phyloP scores from a whole-genome alignment of 768 basidiomycete species.

The Russula olivacea region DNA sequence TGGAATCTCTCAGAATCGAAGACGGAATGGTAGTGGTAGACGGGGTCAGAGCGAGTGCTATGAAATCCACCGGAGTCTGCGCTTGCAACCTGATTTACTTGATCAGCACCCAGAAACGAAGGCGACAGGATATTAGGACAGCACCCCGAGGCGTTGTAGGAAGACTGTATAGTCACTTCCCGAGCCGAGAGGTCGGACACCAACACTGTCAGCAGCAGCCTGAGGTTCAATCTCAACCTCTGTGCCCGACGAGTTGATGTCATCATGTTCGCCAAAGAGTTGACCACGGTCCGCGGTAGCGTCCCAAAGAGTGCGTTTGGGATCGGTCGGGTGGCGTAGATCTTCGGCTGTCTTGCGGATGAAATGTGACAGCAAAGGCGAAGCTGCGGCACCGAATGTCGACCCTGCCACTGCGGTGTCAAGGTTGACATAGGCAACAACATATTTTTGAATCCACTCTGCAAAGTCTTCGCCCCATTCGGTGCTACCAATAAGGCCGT shows the following conservation, averaged over 20 bases:
- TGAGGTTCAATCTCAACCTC: conserved; percentile 38
- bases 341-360: conserved; percentile 61
- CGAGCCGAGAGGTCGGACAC: conserved; percentile 63
- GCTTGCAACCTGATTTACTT: conserved; percentile 32
- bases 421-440: conserved; percentile 83
- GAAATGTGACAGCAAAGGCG: conserved; percentile 79
- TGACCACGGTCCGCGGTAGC: conserved; percentile 55
- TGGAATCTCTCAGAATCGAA: conserved; percentile 57
- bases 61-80: conserved; percentile 34
- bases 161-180: conserved; percentile 93
- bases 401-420: conserved; percentile 64
- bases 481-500: conserved; percentile 76
- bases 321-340: conserved; percentile 65
- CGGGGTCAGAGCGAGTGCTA: conserved; percentile 38
- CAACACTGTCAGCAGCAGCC: conserved; percentile 32
- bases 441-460: conserved; percentile 71
- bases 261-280: conserved; percentile 42
- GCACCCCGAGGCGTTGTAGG: conserved; percentile 69
- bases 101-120: conserved; percentile 30
- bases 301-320: conserved; percentile 71
- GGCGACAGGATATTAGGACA: conserved; percentile 29
- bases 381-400: conserved; percentile 50
- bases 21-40: conserved; percentile 58
- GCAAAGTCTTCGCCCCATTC: conserved; percentile 94
- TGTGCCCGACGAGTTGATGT: conserved; percentile 39